Base-by-base conservation (phyloP, 75 land plant species). In the Selaginella tamariscina region DNA sequence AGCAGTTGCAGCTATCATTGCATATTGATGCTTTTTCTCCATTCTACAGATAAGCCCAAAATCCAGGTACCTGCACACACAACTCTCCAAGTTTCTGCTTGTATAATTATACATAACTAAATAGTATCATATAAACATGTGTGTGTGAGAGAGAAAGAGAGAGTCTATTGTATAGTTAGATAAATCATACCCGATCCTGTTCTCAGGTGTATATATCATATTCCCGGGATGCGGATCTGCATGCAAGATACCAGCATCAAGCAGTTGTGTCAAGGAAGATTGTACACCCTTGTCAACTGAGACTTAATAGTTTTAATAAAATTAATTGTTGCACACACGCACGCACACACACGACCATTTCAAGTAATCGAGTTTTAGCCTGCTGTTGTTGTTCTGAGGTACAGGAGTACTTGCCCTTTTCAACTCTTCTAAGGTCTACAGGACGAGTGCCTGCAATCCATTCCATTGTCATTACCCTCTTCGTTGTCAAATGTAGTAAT, bases 181-280 rank as follows among this genome's bases (percentile, higher is more conserved):
- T 9, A 59, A 9, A 18, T 27, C 39, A n/a, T 80, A 88, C 95
- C 82, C 88, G 70, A 94, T 72, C 31, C 77, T 78, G 64, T 87
- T 92, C 29, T 84, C 79, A 27, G 73, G 22, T 27, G 77, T 83
- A 70, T 87, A 87, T 27, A 84, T 84, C 68, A 94, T 75, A 68
- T 94, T 94, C 56, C 98, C 98, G 55, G 96, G 83, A 79, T 94
- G 98, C 33, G 98, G 98, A 79, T 94, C 98, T 39, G 91, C 98
- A 81, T 94, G 98, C 71, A 94, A 33, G 9, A 94, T 29, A 18
- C 98, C 98, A 39, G 88, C 86, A 31, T 94, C 98, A 65, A 94
- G 81, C 24, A 94, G 88, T 73, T 94, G 98, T 55, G 88, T 68
- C 13, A 95, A 73, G 2, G 96, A 71, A 68, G 99, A 85, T 73